Base-by-base conservation (phyloP, 208 protist genomes). In the Leishmania braziliensis region DNA sequence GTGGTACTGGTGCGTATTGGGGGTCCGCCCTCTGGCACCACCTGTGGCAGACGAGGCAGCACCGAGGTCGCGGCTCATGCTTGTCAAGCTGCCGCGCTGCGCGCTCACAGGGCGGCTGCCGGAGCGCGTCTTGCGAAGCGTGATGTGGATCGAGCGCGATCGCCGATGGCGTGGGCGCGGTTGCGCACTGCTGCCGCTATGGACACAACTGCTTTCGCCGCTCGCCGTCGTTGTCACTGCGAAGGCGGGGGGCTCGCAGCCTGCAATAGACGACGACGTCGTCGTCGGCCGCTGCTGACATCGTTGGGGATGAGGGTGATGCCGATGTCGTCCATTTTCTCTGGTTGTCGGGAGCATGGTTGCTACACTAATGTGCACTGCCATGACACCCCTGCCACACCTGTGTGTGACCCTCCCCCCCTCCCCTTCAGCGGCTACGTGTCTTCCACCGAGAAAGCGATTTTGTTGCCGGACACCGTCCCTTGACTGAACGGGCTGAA, bases 101-200 rank as follows among this genome's bases (percentile, higher is more conserved):
- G 78, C 75, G 5, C 72, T 84, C 20, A 88, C 71, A 12, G 85
- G 84, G 1, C 84, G 83, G 33, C 83, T 88, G 10, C 87, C 87
- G 10, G 83, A 77, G 29, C 87, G 87, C 10, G 84, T 90, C 26
- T 80, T 80, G 3, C 84, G 87, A 9, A 90, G 78, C 2, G 77
- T 85, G 36, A 90, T 86, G 53, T 86, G 87, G 2, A 90, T 86
- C 0, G 83, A 85, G 23, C 82, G 81, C 50, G 84, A 80, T 14
- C 81, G 78, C 2, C 84, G 79, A 8, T 50, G 33, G 0, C 65
- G 69, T 54, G 33, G 70, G 20, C 36, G 75, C 53, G 58, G 78
- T 48, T 63, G 77, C 66, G 46, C 69, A 39, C 48, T 46, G 48
- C 39, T 29, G n/a, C 43, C 16, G 39, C 33, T 14, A 39, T 39